Base-by-base conservation (phyloP, 345 rosid genomes). In the Populus pruinosa region DNA sequence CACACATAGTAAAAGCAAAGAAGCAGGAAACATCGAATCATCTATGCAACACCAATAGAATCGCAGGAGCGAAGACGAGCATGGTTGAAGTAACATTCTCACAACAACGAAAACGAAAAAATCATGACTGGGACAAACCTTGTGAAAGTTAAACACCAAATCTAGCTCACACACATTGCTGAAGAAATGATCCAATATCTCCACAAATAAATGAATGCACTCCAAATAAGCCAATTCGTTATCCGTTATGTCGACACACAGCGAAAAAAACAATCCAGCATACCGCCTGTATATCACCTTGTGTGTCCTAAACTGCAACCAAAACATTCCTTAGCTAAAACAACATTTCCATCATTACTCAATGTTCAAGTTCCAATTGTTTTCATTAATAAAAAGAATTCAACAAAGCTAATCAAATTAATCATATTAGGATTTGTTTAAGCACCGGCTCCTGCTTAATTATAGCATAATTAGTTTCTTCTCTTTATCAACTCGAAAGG, bases 161-260 rank as follows among this genome's bases (percentile, higher is more conserved):
- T 95, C 99, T 18, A 95, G 92, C 85, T 95, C 99, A 72, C 99
- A 95, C 47, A 95, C 99, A 74, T 93, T 95, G 93, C 99, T 95
- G 89, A 95, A 95, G 92, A 95, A 95, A 89, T 95, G 99, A 79
- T 95, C 99, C 85, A 95, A 81, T 38, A 95, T 92, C 88, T 95
- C 99, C 79, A 95, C 99, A 82, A 95, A 95, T 79, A 95, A 83
- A 85, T 95, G 99, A 79, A 95, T 93, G 85, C 92, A 85, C 87
- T 95, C 99, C 77, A 95, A 77, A 84, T 95, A 93, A 50, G 97
- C 99, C 87, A 95, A 82, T 77, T 95, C 99, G 61, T 93, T 95
- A 78, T 95, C 99, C 0, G 97, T 95, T 75, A 95, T 95, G 74
- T 95, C 99, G n/a, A 95, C 99, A 43, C 99, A 95, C 75, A 95